These are phyloP conservation scores for Lentinus tigrinus DNA, from an alignment of 768 basidiomycete species.

Conservation along the genomic window DNA sequence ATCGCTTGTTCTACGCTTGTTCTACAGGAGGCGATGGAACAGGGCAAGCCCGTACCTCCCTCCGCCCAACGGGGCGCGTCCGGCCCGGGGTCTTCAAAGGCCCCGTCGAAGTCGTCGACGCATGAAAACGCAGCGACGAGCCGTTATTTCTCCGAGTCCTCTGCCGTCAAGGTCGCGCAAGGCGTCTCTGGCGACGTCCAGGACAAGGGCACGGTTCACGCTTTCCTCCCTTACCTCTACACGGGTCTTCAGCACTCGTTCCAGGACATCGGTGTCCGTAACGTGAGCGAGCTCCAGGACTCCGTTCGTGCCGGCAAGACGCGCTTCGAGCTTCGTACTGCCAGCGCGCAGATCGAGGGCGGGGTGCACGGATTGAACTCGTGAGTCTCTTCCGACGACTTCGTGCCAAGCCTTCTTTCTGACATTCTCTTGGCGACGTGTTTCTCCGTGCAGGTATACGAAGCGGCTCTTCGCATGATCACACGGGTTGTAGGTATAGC, in stretches of 20 bases:
- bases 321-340: constrained; percentile 89
- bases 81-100: constrained; percentile 15
- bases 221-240: constrained; percentile 85
- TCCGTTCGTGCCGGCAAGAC: constrained; percentile 66
- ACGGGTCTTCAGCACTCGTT: constrained; percentile 89
- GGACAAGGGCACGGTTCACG: constrained; percentile 93
- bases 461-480: constrained; percentile 52
- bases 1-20: background rate
- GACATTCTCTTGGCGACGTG: background rate
- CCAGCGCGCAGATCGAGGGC: constrained; percentile 94
- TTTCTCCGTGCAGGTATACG: constrained; percentile 43
- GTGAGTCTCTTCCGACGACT: constrained; percentile 46
- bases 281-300: constrained; percentile 62
- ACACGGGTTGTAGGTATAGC: constrained; percentile 10
- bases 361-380: constrained; percentile 95
- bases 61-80: constrained; percentile 24
- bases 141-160: constrained; percentile 92
- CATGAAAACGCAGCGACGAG: constrained; percentile 94
- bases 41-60: constrained; percentile 50
- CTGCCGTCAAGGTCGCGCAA: constrained; percentile 93
- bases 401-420: background rate
- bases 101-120: constrained; percentile 37
- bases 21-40: constrained; percentile 79
- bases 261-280: constrained; percentile 86
- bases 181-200: constrained; percentile 96